These are phyloP conservation scores for Oryza brachyantha DNA, from an alignment of 176 grass and related monocot genomes.

Conservation along the genomic window DNA sequence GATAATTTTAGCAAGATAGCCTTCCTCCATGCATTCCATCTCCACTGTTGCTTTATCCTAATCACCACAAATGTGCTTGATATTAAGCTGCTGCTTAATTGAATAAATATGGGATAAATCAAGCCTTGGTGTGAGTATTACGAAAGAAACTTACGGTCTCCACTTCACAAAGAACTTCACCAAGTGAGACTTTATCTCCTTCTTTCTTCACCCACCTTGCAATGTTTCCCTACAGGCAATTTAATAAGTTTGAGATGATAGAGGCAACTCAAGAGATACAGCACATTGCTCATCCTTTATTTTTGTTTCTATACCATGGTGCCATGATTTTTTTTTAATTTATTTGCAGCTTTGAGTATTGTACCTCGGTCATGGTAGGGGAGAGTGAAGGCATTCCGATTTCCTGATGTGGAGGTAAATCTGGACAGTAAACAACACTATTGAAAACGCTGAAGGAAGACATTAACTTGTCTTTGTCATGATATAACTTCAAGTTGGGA, in stretches of 20 bases:
- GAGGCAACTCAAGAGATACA: background rate
- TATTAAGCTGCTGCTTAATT: slow-evolving; percentile 5
- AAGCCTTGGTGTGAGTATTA: background rate
- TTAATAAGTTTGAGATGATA: background rate
- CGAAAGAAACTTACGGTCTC: slow-evolving; percentile 73
- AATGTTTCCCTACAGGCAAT: slow-evolving; percentile 82
- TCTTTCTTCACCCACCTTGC: slow-evolving; percentile 93
- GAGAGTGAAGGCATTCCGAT: slow-evolving; percentile 98
- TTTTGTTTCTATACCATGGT: background rate
- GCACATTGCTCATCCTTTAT: background rate
- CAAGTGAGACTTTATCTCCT: slow-evolving; percentile 85
- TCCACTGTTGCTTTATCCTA: slow-evolving; percentile 96
- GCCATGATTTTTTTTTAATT: background rate
- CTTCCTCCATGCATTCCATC: slow-evolving; percentile 99
- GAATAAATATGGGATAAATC: background rate
- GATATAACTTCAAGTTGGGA: background rate
- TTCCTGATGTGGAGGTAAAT: slow-evolving; percentile 83
- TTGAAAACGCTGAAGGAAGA: slow-evolving; percentile 1
- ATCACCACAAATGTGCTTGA: slow-evolving; percentile 14
- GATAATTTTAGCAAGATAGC: slow-evolving; percentile 95
- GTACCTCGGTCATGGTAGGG: slow-evolving; percentile 98
- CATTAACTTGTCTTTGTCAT: background rate
- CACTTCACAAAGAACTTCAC: slow-evolving; percentile 94
- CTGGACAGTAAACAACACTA: slow-evolving; percentile 37
- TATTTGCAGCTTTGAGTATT: background rate